Percentiles rank a stretch among this genome's conserved stretches.
phyloP scores from a whole-genome alignment of 2,329 filamentous ascomycete species.

The Fusarium sp. region DNA sequence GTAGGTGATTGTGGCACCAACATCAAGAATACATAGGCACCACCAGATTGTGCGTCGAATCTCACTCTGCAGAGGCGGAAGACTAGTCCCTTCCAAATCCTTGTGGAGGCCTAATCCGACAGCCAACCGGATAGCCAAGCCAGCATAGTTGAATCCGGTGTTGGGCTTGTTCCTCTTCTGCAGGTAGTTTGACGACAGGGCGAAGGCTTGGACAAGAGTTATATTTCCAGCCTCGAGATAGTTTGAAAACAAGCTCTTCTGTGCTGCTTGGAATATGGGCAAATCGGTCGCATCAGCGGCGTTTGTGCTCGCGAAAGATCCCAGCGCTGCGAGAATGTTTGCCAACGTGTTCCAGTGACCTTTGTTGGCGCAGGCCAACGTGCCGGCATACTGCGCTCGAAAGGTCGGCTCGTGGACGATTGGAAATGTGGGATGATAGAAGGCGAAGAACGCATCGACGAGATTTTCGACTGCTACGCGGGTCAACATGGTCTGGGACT shows the following conservation, averaged over 20 bases:
- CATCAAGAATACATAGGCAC: slow-evolving; percentile 25
- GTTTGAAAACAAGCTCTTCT: slow-evolving; percentile 23
- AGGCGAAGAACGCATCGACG: slow-evolving; percentile 22
- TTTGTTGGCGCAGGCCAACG: slow-evolving; percentile 19
- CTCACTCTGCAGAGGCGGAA: slow-evolving; percentile 19
- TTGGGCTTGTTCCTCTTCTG: slow-evolving; percentile 32
- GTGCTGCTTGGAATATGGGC: slow-evolving; percentile 20
- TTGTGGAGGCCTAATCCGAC: slow-evolving; percentile 25
- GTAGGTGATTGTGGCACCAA: slow-evolving; percentile 22
- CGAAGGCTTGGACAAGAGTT: slow-evolving; percentile 24
- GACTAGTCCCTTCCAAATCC: slow-evolving; percentile 9
- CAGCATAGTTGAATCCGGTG: slow-evolving; percentile 22
- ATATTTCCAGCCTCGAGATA: slow-evolving; percentile 27
- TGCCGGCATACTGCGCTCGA: slow-evolving; percentile 21
- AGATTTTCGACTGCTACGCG: slow-evolving; percentile 25
- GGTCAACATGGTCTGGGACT: slow-evolving; percentile 29
- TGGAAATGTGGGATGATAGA: slow-evolving; percentile 24
- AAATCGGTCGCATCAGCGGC: slow-evolving; percentile 11
- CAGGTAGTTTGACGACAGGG: slow-evolving; percentile 16
- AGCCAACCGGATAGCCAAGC: slow-evolving; percentile 13
- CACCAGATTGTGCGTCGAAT: slow-evolving; percentile 29
- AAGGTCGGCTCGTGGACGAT: slow-evolving; percentile 33
- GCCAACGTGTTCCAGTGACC: slow-evolving; percentile 19
- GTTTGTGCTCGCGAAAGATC: slow-evolving; percentile 20
- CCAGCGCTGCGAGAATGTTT: slow-evolving; percentile 18